phyloP scores from a whole-genome alignment of 2,329 filamentous ascomycete species.

The Pseudogymnoascus sp. region DNA sequence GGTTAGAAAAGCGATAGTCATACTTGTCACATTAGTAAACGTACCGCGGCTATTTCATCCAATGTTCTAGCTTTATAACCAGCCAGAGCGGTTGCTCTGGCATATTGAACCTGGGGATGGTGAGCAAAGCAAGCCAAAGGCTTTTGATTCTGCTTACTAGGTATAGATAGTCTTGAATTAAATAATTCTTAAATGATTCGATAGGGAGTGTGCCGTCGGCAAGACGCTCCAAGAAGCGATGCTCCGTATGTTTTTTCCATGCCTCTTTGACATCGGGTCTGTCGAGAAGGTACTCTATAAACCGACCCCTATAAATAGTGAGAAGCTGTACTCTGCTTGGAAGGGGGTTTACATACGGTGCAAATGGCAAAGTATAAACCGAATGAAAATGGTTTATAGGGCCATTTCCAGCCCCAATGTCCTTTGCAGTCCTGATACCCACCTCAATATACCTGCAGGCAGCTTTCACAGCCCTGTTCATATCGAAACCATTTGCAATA shows the following conservation, averaged over 20 bases:
- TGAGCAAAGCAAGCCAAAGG: background rate
- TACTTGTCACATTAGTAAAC: conserved; percentile 20
- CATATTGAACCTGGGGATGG: conserved; percentile 64
- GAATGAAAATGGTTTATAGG: conserved; percentile 77
- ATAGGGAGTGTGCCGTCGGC: conserved; percentile 67
- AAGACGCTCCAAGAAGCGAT: conserved; percentile 72
- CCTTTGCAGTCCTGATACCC: conserved; percentile 46
- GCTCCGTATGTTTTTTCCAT: conserved; percentile 72
- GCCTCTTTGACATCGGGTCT: conserved; percentile 63
- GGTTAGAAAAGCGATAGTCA: background rate
- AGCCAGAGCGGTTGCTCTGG: conserved; percentile 75
- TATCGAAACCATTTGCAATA: conserved; percentile 49
- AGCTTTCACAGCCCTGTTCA: conserved; percentile 54
- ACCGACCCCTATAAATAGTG: conserved; percentile 51
- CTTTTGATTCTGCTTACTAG: conserved; percentile 45
- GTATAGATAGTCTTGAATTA: conserved; percentile 89
- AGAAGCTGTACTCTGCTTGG: background rate
- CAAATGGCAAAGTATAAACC: conserved; percentile 57
- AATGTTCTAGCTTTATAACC: conserved; percentile 76
- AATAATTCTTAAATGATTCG: conserved; percentile 77
- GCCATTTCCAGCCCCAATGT: conserved; percentile 55
- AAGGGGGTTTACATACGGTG: conserved; percentile 35
- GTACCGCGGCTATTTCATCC: conserved; percentile 62
- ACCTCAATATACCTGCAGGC: conserved; percentile 65
- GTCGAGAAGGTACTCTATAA: conserved; percentile 74